Base-by-base conservation (phyloP, 1,139 yeast species). In the Kodamaea ohmeri region DNA sequence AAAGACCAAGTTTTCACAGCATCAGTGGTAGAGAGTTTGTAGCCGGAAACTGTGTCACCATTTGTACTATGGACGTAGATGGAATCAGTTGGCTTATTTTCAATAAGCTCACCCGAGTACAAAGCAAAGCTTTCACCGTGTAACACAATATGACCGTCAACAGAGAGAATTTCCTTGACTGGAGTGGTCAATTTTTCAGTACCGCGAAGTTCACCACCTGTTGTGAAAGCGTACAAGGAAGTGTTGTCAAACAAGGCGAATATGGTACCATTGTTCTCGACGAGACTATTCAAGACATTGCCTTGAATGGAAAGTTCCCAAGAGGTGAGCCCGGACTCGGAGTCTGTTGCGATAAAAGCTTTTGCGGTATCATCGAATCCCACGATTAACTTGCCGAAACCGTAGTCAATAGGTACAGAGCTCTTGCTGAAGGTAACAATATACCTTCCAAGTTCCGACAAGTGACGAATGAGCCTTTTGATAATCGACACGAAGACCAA, bases 341-440 rank as follows among this genome's bases (percentile, higher is more conserved):
- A 52, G 29, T 64, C 61, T 11, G 61, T 40, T 2, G 72, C 73
- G 2, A 60, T 55, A 5, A 69, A 44, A 1, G 41, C 38, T 1
- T 44, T 36, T n/a, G 43, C 43, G 3, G 38, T 41, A 5, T 50
- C 48, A 43, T 66, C 67, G 25, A 46, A 51, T 39, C 55, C 62
- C 0, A 70, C 54, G 24, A 70, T 45, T 18, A 63, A 45, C 41
- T 69, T 70, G 19, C 55, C 61, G 34, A 69, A 58, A 1, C 68
- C 71, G 44, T 56, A 63, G n/a, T 54, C 56, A 31, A 57, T 60
- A 2, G 25, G 21, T 17, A 16, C 26, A 17, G 32, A 24, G 15
- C 16, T 19, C 33, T 5, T 19, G 20, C 29, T 21, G 13, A 27
- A 27, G 4, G 58, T 47, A 1, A 54, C 45, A 4, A 55, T 40